Evolutionary conservation across 495 filamentous ascomycete genomes (phyloP).

Genomic region (Podospora bellae-mahoneyi): DNA sequence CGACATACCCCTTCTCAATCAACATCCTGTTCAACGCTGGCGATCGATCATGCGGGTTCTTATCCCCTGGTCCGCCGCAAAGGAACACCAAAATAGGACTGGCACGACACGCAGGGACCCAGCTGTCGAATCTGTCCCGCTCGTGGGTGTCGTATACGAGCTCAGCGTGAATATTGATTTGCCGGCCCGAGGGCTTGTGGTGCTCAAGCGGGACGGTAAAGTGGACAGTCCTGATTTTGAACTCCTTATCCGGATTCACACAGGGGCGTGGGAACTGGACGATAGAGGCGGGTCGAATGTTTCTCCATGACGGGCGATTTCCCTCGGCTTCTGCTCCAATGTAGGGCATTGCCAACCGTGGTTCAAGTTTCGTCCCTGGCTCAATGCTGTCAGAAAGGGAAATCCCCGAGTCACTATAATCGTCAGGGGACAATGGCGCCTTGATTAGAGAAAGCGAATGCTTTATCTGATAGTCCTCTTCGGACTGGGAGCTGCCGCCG

Average conservation of each 20-base stretch:
- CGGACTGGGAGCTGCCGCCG: background rate
- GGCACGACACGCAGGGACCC: background rate
- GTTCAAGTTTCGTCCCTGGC: background rate
- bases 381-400: background rate
- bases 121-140: background rate
- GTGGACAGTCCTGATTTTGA: conserved; percentile 1
- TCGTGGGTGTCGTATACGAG: conserved; percentile 19
- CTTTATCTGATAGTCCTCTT: background rate
- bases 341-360: background rate
- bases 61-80: conserved; percentile 69
- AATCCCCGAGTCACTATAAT: background rate
- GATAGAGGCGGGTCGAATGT: background rate
- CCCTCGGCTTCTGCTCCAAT: background rate
- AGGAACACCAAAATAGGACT: conserved; percentile 46
- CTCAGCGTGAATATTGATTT: conserved; percentile 17
- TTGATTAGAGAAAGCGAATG: background rate
- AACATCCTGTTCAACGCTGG: conserved; percentile 55
- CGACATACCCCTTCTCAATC: conserved; percentile 72
- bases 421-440: background rate
- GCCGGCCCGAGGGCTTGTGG: background rate
- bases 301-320: background rate
- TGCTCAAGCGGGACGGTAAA: conserved; percentile 27
- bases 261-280: background rate
- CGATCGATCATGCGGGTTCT: conserved; percentile 60
- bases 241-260: background rate